phyloP scores from a whole-genome alignment of 805 yeast species.

The Candida gorgasii region DNA sequence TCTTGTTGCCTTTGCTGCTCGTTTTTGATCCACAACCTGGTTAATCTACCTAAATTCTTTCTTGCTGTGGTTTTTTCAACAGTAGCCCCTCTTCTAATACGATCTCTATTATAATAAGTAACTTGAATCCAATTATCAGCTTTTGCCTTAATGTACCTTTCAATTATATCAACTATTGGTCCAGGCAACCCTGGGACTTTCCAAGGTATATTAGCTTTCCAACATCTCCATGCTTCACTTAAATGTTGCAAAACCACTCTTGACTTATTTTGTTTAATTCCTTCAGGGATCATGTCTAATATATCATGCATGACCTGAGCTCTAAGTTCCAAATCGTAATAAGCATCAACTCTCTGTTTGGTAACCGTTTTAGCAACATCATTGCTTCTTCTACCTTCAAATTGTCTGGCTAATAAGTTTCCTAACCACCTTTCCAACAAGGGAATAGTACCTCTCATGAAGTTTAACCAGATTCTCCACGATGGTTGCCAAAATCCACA shows the following conservation, averaged over 20 bases:
- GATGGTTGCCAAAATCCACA: constrained; percentile 99
- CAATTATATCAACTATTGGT: constrained; percentile 83
- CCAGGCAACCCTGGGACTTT: constrained; percentile 94
- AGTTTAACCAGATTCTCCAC: constrained; percentile 95
- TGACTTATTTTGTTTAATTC: constrained; percentile 82
- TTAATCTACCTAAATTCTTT: constrained; percentile 88
- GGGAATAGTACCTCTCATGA: constrained; percentile 89
- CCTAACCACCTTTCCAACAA: constrained; percentile 93
- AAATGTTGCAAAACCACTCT: constrained; percentile 88
- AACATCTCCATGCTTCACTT: constrained; percentile 98
- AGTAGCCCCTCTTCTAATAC: constrained; percentile 84
- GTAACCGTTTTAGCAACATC: constrained; percentile 93
- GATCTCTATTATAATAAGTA: constrained; percentile 88
- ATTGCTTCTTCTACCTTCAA: constrained; percentile 91
- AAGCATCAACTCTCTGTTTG: constrained; percentile 92
- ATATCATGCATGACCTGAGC: constrained; percentile 96
- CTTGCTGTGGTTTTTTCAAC: constrained; percentile 93
- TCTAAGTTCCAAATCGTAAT: constrained; percentile 88
- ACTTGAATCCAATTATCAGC: constrained; percentile 97
- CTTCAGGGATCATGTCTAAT: constrained; percentile 95
- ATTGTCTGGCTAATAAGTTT: constrained; percentile 85
- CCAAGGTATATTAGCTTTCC: constrained; percentile 99
- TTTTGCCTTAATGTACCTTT: constrained; percentile 88
- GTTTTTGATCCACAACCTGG: constrained; percentile 87
- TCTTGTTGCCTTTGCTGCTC: constrained; percentile 87